Evolutionary conservation across 805 yeast species (phyloP).

Genomic region (Helenozyma baotianmanensis): DNA sequence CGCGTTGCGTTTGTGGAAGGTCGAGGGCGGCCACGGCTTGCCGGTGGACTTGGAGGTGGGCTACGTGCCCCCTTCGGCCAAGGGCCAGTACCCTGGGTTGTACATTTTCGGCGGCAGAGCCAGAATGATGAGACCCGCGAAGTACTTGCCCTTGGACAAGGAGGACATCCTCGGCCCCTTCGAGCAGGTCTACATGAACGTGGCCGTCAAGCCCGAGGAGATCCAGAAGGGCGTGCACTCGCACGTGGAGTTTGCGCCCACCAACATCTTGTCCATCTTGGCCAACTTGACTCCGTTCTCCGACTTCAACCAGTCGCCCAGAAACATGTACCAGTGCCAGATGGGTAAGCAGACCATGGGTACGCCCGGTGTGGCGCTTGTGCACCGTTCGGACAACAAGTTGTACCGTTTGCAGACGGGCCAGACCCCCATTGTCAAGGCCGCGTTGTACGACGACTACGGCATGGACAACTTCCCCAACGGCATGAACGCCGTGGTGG

Average conservation of each 20-base stretch:
- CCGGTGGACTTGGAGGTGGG: constrained; percentile 91
- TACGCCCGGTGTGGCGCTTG: constrained; percentile 95
- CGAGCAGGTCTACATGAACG: constrained; percentile 94
- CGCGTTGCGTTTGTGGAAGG: constrained; percentile 88
- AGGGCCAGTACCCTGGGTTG: constrained; percentile 97
- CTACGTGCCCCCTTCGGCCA: constrained; percentile 89
- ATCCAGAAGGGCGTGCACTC: constrained; percentile 75
- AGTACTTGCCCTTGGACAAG: constrained; percentile 79
- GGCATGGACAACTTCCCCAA: constrained; percentile 99
- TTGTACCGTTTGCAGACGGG: constrained; percentile 90
- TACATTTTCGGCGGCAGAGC: constrained; percentile 88
- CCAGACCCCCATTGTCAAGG: constrained; percentile 95
- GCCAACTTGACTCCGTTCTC: constrained; percentile 98
- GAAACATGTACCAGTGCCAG: constrained; percentile 99
- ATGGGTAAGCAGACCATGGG: constrained; percentile 99
- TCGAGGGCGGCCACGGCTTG: constrained; percentile 69
- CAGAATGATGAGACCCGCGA: constrained; percentile 94
- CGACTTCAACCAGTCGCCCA: constrained; percentile 97
- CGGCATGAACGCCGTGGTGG: constrained; percentile 97
- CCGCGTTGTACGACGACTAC: constrained; percentile 87
- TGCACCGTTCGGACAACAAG: constrained; percentile 91
- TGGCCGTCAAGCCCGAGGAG: constrained; percentile 93
- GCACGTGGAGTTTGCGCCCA: constrained; percentile 94
- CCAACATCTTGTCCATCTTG: constrained; percentile 87
- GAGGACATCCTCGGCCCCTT: constrained; percentile 93